A percentile compares a stretch with the other conserved stretches of the same genome.
Evolutionary conservation across 768 basidiomycete genomes (phyloP).

Genomic region (Panellus pusillus): DNA sequence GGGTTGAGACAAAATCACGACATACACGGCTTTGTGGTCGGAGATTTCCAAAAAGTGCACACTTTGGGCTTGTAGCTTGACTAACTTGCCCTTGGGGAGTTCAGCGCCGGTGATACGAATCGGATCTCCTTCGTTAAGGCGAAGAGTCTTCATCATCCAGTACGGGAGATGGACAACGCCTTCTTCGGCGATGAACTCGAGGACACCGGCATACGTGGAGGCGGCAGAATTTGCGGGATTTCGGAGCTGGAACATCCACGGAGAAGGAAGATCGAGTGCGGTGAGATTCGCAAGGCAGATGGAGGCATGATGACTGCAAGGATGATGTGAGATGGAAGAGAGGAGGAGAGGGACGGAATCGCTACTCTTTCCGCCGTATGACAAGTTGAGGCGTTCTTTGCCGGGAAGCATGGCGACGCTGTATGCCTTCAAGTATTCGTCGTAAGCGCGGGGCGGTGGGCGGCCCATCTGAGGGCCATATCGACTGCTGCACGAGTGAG

Average conservation of each 20-base stretch:
- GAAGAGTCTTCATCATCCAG: constrained; percentile 99
- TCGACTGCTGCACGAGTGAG: constrained; percentile 54
- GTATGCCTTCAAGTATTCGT: constrained; percentile 93
- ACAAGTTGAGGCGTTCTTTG: constrained; percentile 83
- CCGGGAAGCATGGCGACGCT: constrained; percentile 93
- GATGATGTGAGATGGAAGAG: constrained; percentile 10
- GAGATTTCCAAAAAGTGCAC: constrained; percentile 96
- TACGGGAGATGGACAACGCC: constrained; percentile 93
- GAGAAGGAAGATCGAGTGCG: constrained; percentile 81
- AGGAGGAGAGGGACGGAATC: constrained; percentile 20
- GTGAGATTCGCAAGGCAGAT: constrained; percentile 90
- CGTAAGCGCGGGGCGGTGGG: constrained; percentile 73
- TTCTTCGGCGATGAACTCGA: constrained; percentile 98
- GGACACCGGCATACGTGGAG: constrained; percentile 93
- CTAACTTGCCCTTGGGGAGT: constrained; percentile 89
- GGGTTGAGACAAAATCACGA: constrained; percentile 19
- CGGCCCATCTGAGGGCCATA: constrained; percentile 47
- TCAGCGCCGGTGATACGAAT: constrained; percentile 89
- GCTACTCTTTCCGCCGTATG: constrained; percentile 95
- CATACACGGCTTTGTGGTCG: constrained; percentile 97
- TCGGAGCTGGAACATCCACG: constrained; percentile 96
- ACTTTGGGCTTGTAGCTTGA: constrained; percentile 95
- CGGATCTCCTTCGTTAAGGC: constrained; percentile 91
- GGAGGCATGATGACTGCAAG: constrained; percentile 88
- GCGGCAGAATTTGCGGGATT: constrained; percentile 84